Conservation (phyloP, 495 filamentous ascomycete species). For the Hyaloscypha variabilis region DNA sequence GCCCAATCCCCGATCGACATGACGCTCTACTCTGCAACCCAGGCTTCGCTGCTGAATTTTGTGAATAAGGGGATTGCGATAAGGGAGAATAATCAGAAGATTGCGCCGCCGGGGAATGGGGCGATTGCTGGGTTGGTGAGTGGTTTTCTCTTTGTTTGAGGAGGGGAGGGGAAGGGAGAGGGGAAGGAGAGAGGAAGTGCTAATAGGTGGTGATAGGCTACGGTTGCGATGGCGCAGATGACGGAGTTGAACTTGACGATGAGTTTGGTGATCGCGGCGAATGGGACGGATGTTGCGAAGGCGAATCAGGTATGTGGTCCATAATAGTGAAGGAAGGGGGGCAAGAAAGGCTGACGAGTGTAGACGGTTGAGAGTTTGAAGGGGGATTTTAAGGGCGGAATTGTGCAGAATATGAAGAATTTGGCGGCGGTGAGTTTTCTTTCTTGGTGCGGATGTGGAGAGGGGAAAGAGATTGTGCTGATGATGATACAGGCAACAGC, state of each 20-base stretch:
- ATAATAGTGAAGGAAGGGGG: too few relatives aligned
- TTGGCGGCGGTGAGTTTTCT: slow-evolving; percentile 16
- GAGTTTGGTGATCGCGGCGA: slow-evolving; percentile 7
- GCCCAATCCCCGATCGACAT: slow-evolving; percentile 18
- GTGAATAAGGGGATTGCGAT: slow-evolving; percentile 20
- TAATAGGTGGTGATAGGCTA: slow-evolving; percentile 1
- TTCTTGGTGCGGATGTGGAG: background rate
- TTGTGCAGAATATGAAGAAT: slow-evolving; percentile 23
- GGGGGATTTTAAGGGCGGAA: slow-evolving; percentile 17
- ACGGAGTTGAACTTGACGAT: slow-evolving; percentile 18
- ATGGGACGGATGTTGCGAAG: slow-evolving; percentile 2
- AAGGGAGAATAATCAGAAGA: slow-evolving; percentile 24
- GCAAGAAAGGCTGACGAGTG: too few relatives aligned
- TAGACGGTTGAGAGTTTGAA: slow-evolving; percentile 21
- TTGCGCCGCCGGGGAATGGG: slow-evolving; percentile 21
- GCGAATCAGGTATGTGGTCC: slow-evolving; percentile 6
- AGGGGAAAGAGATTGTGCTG: background rate
- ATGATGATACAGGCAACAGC: background rate
- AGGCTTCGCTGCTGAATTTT: slow-evolving; percentile 13
- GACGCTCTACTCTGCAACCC: slow-evolving; percentile 16
- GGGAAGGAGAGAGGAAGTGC: too few relatives aligned
- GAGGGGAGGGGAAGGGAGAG: too few relatives aligned
- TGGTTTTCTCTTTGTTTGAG: too few relatives aligned
- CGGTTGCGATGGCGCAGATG: slow-evolving; percentile 25
- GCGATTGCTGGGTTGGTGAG: slow-evolving; percentile 10